A percentile compares a stretch with the other conserved stretches of the same genome.
Conservation (phyloP, 2,329 filamentous ascomycete species). For the Aspergillus sp. region DNA sequence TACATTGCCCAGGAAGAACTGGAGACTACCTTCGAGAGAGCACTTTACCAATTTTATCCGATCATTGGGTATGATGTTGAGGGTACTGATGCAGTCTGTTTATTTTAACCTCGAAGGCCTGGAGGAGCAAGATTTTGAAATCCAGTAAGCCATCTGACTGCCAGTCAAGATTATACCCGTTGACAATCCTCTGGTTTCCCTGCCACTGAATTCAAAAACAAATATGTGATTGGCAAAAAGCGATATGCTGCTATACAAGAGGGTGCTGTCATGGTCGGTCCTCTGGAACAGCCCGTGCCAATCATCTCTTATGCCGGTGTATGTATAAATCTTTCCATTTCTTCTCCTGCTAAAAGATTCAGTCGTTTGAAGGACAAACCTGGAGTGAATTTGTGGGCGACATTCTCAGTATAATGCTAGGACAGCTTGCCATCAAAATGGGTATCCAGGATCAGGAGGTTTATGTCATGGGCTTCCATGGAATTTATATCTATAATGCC, state of each 20-base stretch:
- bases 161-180: not conserved
- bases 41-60: not conserved
- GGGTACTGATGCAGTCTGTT: not conserved
- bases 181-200: not conserved
- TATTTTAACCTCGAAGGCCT: constrained; percentile 1
- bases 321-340: not conserved
- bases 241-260: not conserved
- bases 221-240: constrained; percentile 1
- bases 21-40: not conserved
- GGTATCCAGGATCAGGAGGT: constrained; percentile 1
- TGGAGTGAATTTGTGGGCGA: constrained; percentile 7
- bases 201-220: not conserved
- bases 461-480: constrained; percentile 5
- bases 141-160: not conserved
- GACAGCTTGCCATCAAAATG: constrained; percentile 4
- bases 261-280: not conserved
- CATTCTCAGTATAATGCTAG: constrained; percentile 8
- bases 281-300: not conserved
- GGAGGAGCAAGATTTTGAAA: not conserved
- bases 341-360: not conserved
- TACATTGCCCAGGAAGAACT: constrained; percentile 2
- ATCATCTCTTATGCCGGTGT: constrained; percentile 4
- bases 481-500: constrained; percentile 1
- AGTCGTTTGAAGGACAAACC: constrained; percentile 7
- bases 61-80: constrained; percentile 1